Evolutionary conservation across 2,329 filamentous ascomycete genomes (phyloP).

Genomic region (Arthrobotrys sinensis): DNA sequence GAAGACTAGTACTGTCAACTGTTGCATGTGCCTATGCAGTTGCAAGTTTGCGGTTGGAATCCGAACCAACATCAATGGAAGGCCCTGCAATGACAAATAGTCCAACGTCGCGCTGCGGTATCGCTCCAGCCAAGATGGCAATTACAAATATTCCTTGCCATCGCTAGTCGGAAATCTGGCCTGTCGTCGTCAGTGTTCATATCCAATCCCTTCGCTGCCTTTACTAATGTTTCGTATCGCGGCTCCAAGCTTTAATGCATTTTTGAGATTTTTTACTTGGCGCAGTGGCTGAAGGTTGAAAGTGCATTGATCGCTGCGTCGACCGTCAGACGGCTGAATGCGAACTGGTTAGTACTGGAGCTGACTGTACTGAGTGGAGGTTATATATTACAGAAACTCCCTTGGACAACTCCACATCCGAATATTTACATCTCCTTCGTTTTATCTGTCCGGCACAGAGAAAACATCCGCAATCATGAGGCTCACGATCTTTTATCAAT

Average conservation of each 20-base stretch:
- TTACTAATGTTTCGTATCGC: slow-evolving; percentile 22
- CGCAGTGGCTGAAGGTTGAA: slow-evolving; percentile 8
- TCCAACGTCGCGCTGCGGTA: background rate
- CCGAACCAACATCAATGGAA: background rate
- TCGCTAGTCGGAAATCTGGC: slow-evolving; percentile 26
- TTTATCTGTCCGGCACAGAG: background rate
- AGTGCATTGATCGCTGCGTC: slow-evolving; percentile 5
- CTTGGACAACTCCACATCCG: background rate
- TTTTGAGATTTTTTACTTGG: background rate
- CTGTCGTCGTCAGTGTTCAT: slow-evolving; percentile 8
- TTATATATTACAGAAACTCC: slow-evolving; percentile 3
- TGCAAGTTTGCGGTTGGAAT: background rate
- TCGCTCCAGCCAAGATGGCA: slow-evolving; percentile 20
- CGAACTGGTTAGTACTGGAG: background rate
- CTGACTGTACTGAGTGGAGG: slow-evolving; percentile 6
- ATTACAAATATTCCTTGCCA: slow-evolving; percentile 16
- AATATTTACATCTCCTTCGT: background rate
- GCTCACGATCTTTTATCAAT: slow-evolving; percentile 4
- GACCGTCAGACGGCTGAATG: slow-evolving; percentile 14
- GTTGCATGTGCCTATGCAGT: too few relatives aligned
- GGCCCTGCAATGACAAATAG: slow-evolving; percentile 13
- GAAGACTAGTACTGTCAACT: background rate
- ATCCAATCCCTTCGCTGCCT: slow-evolving; percentile 10
- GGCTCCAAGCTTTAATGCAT: background rate
- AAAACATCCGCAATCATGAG: slow-evolving; percentile 10